These are phyloP conservation scores for Hevea brasiliensis DNA, from an alignment of 345 rosid species.

Conservation along the genomic window DNA sequence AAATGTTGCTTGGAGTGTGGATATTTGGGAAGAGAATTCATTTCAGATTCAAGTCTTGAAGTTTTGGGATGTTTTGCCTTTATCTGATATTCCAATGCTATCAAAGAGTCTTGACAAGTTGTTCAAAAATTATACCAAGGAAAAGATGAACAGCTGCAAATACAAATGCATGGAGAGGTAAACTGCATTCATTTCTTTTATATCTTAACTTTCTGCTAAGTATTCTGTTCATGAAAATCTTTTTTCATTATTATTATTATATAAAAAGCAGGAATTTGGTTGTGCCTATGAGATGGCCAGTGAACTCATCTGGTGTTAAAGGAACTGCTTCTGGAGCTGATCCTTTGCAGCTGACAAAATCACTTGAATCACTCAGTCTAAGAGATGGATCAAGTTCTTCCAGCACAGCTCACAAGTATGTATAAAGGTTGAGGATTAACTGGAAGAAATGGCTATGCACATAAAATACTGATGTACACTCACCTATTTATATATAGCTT, in stretches of 20 bases:
- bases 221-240: too few relatives aligned
- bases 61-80: slow-evolving; percentile 42
- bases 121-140: slow-evolving; percentile 23
- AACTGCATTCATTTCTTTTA: too few relatives aligned
- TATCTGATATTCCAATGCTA: slow-evolving; percentile 18
- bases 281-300: background rate
- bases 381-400: background rate
- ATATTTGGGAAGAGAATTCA: slow-evolving; percentile 20
- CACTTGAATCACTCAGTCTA: background rate
- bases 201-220: too few relatives aligned
- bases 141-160: slow-evolving; percentile 29
- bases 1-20: slow-evolving; percentile 41
- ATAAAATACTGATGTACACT: too few relatives aligned
- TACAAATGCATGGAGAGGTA: background rate
- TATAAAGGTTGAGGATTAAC: too few relatives aligned
- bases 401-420: background rate
- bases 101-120: slow-evolving; percentile 20
- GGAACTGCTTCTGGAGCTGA: too few relatives aligned
- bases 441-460: too few relatives aligned
- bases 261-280: background rate
- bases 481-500: too few relatives aligned
- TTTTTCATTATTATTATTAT: too few relatives aligned
- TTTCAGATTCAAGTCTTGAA: slow-evolving; percentile 34
- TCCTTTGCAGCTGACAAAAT: background rate
- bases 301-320: background rate